Evolutionary conservation across 345 rosid species (phyloP), one percentile per base, ranked within the genome.

Genomic region (Eucalyptus sp.): DNA sequence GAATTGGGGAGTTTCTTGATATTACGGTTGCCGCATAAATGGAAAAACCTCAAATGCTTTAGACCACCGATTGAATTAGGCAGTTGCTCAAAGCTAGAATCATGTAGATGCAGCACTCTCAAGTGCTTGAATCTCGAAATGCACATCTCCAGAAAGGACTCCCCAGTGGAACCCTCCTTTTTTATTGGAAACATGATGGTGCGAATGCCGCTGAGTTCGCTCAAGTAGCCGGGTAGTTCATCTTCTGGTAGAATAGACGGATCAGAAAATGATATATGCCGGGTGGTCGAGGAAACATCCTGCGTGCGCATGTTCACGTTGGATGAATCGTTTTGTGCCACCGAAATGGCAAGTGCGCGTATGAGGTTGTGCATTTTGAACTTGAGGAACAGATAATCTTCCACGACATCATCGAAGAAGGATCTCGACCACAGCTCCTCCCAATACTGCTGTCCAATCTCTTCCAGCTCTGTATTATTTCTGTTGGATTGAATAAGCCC

Each of bases 341-440:
- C 88, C 6, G 51, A 54, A 54, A 48, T 17, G 56, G 92, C 92
- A 60, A 93, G 90, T 24, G 92, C 93, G 56, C 89, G 92, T 13
- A 92, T 89, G 50, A 91, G 88, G 88, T 91, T 90, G 46, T 92
- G 95, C 93, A 92, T 91, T 66, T 81, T 88, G 87, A 87, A 89
- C 8, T 37, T 43, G 22, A 58, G 8, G 46, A n/a, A 84, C 46
- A 22, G 13, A 9, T 15, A 18, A 7, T 64, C 54, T 48, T 87
- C 87, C 3, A 51, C 25, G 15, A 86, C 86, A 87, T 90, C 91
- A 81, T 89, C 91, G 62, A 93, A 91, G 86, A 93, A 93, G 13
- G 92, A 93, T 54, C 91, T 90, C 3, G 91, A 91, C n/a, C 88
- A 49, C 37, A 93, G 79, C 49, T 91, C 92, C 46, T 71, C 87